These are phyloP conservation scores for Ophiostoma himal-ulmi DNA, from an alignment of 2,329 filamentous ascomycete species.

Conservation along the genomic window DNA sequence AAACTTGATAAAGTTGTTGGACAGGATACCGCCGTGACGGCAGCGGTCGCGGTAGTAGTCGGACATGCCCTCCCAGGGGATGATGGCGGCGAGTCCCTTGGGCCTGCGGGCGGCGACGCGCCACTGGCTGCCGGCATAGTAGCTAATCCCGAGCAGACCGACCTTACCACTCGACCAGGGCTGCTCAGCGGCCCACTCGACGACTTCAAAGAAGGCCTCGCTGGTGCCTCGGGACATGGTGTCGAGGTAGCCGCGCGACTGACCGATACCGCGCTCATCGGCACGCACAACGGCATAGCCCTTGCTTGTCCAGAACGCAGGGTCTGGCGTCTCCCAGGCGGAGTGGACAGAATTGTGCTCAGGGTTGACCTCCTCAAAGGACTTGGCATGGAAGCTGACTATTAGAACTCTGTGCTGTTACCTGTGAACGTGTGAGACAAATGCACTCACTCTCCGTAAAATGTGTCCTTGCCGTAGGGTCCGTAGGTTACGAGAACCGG, in stretches of 20 bases:
- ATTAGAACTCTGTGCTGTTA: not conserved
- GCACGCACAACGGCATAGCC: slow-evolving; percentile 52
- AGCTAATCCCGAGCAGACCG: slow-evolving; percentile 44
- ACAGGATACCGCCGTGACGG: slow-evolving; percentile 57
- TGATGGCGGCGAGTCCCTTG: slow-evolving; percentile 43
- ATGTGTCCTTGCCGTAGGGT: slow-evolving; percentile 68
- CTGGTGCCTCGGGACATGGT: slow-evolving; percentile 45
- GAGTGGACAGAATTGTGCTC: slow-evolving; percentile 50
- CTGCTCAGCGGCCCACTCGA: slow-evolving; percentile 46
- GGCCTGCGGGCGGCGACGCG: slow-evolving; percentile 43
- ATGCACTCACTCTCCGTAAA: slow-evolving; percentile 41
- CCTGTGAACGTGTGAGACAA: not conserved
- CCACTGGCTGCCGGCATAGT: slow-evolving; percentile 46
- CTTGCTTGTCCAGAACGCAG: slow-evolving; percentile 49
- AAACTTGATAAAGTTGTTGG: slow-evolving; percentile 53
- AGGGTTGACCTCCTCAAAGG: slow-evolving; percentile 46
- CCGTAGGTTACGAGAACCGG: slow-evolving; percentile 67
- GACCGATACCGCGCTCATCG: slow-evolving; percentile 45
- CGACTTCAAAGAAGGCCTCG: slow-evolving; percentile 44
- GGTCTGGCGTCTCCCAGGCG: slow-evolving; percentile 55
- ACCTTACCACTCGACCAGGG: slow-evolving; percentile 45
- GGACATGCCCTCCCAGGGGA: slow-evolving; percentile 50
- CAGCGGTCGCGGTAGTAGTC: slow-evolving; percentile 53
- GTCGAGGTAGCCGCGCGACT: slow-evolving; percentile 43
- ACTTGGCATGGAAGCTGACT: slow-evolving; percentile 36